Conservation (phyloP, 768 basidiomycete genomes). For the Neoboletus magnificus region DNA sequence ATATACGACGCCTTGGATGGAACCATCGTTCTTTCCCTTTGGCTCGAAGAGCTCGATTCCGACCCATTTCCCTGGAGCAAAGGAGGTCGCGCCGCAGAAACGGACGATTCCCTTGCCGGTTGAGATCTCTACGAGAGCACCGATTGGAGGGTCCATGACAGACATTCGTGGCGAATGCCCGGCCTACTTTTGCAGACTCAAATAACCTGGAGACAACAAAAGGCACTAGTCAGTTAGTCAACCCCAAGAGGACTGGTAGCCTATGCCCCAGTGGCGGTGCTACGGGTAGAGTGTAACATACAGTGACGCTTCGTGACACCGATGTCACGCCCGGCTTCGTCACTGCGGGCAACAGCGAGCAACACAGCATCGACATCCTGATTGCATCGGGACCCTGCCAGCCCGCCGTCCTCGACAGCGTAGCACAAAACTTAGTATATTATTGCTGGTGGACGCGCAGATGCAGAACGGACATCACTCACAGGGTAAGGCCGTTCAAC, state of each 20-base stretch:
- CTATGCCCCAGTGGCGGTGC: slow-evolving; percentile 17
- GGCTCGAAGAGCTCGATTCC: slow-evolving; percentile 83
- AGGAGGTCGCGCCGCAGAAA: slow-evolving; percentile 80
- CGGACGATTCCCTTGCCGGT: slow-evolving; percentile 83
- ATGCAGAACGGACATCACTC: slow-evolving; percentile 32
- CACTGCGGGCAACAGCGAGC: slow-evolving; percentile 10
- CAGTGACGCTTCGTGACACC: slow-evolving; percentile 8
- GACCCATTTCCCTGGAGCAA: slow-evolving; percentile 90
- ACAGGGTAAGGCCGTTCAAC: slow-evolving; percentile 19
- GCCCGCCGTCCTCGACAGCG: slow-evolving; percentile 1
- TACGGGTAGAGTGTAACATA: background rate
- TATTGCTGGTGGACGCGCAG: background rate
- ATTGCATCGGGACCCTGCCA: background rate
- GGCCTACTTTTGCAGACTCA: background rate
- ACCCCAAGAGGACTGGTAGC: too few relatives aligned
- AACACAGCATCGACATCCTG: background rate
- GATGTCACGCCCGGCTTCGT: slow-evolving; percentile 8
- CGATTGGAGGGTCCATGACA: slow-evolving; percentile 47
- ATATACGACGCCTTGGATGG: slow-evolving; percentile 73
- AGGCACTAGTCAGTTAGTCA: background rate
- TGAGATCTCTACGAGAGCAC: slow-evolving; percentile 74
- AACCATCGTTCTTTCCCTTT: slow-evolving; percentile 95
- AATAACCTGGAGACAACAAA: background rate
- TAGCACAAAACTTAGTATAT: background rate
- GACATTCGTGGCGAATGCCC: slow-evolving; percentile 29